Percentiles rank a stretch among this genome's conserved stretches.
Conservation (phyloP, 148 eudicot genomes). For the Bassia scoparia region DNA sequence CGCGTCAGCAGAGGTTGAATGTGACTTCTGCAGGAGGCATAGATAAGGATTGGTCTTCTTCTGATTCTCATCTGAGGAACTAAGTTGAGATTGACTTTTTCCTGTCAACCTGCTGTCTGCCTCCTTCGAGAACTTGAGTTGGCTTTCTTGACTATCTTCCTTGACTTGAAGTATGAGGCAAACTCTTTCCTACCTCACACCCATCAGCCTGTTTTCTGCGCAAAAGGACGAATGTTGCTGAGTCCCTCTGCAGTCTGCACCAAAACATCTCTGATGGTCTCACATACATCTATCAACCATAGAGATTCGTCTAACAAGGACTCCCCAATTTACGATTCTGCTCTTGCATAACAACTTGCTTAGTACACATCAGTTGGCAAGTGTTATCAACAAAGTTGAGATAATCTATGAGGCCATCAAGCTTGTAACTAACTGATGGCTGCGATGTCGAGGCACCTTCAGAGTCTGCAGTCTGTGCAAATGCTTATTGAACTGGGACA, state of each 20-base stretch:
- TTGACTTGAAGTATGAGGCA: constrained; percentile 13
- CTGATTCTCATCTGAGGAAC: neutral
- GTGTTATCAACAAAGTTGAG: constrained; percentile 4
- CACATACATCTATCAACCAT: constrained; percentile 30
- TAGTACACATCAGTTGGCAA: neutral
- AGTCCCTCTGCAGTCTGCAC: constrained; percentile 22
- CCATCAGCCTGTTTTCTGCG: constrained; percentile 20
- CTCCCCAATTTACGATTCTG: neutral
- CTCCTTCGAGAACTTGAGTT: constrained; percentile 11
- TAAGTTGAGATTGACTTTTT: neutral
- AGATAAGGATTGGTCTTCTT: neutral
- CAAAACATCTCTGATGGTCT: constrained; percentile 20
- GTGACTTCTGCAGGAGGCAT: constrained; percentile 16
- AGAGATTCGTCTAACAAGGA: constrained; percentile 24
- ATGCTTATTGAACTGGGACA: constrained; percentile 2
- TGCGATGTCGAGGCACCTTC: constrained; percentile 4
- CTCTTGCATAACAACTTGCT: constrained; percentile 5
- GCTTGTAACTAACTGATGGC: constrained; percentile 2
- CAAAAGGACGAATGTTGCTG: constrained; percentile 24
- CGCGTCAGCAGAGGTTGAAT: constrained; percentile 15
- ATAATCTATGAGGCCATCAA: constrained; percentile 1
- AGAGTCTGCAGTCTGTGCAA: neutral
- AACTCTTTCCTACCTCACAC: constrained; percentile 5
- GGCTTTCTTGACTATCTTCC: constrained; percentile 21
- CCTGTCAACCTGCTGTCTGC: neutral